Conservation (phyloP, 257 asterid species). For the Linaria vulgaris region DNA sequence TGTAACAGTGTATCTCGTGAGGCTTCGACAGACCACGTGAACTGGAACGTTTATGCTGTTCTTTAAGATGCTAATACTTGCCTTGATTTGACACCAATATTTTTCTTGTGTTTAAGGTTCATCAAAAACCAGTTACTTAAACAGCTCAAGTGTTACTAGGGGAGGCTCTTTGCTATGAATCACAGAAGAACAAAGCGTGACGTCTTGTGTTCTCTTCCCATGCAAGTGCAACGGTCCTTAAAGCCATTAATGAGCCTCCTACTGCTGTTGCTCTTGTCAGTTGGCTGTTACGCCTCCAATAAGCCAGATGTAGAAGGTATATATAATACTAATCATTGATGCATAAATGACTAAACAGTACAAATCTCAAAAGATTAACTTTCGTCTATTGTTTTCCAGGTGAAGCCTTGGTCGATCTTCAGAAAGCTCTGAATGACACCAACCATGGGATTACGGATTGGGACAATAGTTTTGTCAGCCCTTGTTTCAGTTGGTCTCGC, state of each 20-base stretch:
- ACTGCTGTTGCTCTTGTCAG: slow-evolving; percentile 43
- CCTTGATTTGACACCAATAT: background rate
- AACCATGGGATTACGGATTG: slow-evolving; percentile 51
- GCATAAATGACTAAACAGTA: background rate
- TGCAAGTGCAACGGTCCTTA: slow-evolving; percentile 27
- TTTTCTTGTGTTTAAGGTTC: slow-evolving; percentile 16
- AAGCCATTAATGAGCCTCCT: slow-evolving; percentile 29
- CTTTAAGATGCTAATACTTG: slow-evolving; percentile 4
- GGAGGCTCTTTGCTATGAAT: slow-evolving; percentile 9
- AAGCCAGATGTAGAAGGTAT: slow-evolving; percentile 71
- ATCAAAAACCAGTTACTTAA: too few relatives aligned
- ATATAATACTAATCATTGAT: background rate
- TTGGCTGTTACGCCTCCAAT: slow-evolving; percentile 42
- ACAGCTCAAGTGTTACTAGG: too few relatives aligned
- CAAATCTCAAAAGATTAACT: background rate
- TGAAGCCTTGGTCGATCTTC: slow-evolving; percentile 59
- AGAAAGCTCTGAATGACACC: slow-evolving; percentile 62
- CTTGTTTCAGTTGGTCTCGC: slow-evolving; percentile 86
- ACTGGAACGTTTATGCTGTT: background rate
- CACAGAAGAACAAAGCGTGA: slow-evolving; percentile 18
- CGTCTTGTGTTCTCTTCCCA: slow-evolving; percentile 14
- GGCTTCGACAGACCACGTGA: slow-evolving; percentile 7
- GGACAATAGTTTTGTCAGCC: slow-evolving; percentile 69
- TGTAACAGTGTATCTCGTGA: slow-evolving; percentile 11
- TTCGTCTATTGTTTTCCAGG: slow-evolving; percentile 45